phyloP scores from a whole-genome alignment of 2,329 filamentous ascomycete genomes.

The Cryoendolithus antarcticus region DNA sequence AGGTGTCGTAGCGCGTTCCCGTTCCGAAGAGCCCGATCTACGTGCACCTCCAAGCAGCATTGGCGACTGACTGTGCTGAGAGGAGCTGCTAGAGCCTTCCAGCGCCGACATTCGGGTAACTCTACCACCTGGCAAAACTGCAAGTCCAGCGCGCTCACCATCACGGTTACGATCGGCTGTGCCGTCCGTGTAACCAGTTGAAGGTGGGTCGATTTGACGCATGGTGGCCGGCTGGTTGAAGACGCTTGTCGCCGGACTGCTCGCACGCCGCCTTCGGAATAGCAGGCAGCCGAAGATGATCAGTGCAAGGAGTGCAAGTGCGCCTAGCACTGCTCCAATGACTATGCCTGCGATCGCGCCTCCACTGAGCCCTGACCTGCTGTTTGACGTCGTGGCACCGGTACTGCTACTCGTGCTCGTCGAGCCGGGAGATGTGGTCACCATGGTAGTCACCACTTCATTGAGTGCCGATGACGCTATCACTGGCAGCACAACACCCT shows the following conservation, averaged over 20 bases:
- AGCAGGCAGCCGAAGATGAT: conserved; percentile 47
- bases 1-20: too few species aligned
- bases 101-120: conserved; percentile 94
- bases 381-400: conserved; percentile 16
- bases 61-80: conserved; percentile 1
- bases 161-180: conserved; percentile 22
- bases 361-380: conserved; percentile 49
- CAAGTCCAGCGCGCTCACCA: conserved; percentile 43
- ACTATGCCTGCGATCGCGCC: conserved; percentile 90
- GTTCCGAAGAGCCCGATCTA: conserved; percentile 53
- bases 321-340: conserved; percentile 62
- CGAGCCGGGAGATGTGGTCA: conserved; percentile 32
- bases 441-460: conserved; percentile 49
- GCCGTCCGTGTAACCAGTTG: conserved; percentile 32
- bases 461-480: conserved; percentile 47
- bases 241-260: conserved; percentile 56
- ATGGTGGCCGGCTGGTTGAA: conserved; percentile 78
- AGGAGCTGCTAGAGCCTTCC: conserved; percentile 56
- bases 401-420: conserved; percentile 12
- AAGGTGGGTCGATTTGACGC: conserved; percentile 21
- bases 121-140: conserved; percentile 71
- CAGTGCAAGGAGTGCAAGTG: conserved; percentile 55
- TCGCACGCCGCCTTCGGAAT: conserved; percentile 42
- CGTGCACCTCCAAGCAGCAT: conserved; percentile 25
- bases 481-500: conserved; percentile 60